Evolutionary conservation across 495 filamentous ascomycete genomes (phyloP), one percentile per base, ranked within the genome.

Genomic region (Penicillium mononematosum): DNA sequence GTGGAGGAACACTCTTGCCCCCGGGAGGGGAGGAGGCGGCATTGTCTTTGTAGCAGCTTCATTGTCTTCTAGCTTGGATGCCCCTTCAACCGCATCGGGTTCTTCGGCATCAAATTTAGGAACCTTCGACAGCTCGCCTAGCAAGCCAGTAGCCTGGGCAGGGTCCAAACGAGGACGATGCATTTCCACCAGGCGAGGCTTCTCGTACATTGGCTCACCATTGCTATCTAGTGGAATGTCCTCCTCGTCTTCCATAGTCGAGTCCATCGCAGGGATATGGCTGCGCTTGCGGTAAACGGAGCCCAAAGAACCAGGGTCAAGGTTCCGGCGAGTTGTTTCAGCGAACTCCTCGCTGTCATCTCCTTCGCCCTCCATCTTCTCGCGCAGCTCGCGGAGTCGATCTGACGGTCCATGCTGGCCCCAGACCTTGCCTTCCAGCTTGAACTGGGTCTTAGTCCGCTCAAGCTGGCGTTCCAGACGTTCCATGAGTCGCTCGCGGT

Each of bases 371-470:
- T 98, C 95, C 94, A 98, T 98, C 70, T 88, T 84, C 72, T 97
- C 95, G 31, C 94, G 87, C 22, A 98, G 77, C 61, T 96, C 94
- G 58, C 94, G 88, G 32, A 98, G 70, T 68, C 91, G 85, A 73
- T 98, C 93, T 58, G 91, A 96, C 29, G 94, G 93, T 27, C 88
- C 88, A 65, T 87, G 75, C 64, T 92, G 89, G 50, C 90, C 87
- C 91, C 93, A 96, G 19, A 92, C 88, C 73, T 90, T 91, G 60
- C 94, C 94, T 70, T 98, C 94, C 17, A 98, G 85, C 78, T 97
- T 96, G 74, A 91, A 96, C 69, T 98, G 92, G 5, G 94, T 98
- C 81, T 98, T 98, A 60, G 96, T 93, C 45, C 95, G 78, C 74
- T 98, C 94, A 17, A 98, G 83, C 70, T 98, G 94, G 74, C 88